Percentiles rank a stretch among this genome's conserved stretches.
Evolutionary conservation across 352 stramenopile genomes (phyloP).

Genomic region (Globisporangium paroecandrum): DNA sequence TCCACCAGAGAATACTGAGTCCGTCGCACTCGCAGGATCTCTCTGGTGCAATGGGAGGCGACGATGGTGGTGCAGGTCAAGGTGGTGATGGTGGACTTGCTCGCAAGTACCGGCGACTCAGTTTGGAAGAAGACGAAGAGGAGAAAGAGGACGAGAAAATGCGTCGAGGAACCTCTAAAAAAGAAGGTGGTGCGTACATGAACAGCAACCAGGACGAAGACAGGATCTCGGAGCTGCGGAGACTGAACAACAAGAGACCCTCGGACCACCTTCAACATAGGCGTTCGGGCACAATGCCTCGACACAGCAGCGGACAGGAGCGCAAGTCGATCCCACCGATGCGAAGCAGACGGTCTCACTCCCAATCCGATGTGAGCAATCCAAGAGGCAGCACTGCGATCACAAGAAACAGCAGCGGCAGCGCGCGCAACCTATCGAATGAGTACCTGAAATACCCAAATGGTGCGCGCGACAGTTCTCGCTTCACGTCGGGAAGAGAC

Average conservation of each 20-base stretch:
- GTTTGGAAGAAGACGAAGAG: constrained; percentile 68
- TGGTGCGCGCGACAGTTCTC: constrained; percentile 10
- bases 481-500: constrained; percentile 10
- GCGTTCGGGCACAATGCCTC: constrained; percentile 7
- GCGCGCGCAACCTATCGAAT: constrained; percentile 15
- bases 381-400: constrained; percentile 16
- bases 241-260: constrained; percentile 13
- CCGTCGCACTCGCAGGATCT: constrained; percentile 69
- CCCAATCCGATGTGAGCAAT: constrained; percentile 49
- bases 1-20: constrained; percentile 43
- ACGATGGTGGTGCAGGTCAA: constrained; percentile 14
- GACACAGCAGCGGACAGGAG: constrained; percentile 11
- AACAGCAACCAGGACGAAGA: constrained; percentile 30
- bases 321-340: constrained; percentile 11
- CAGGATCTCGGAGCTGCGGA: constrained; percentile 32
- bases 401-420: constrained; percentile 11
- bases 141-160: constrained; percentile 49
- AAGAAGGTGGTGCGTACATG: constrained; percentile 12
- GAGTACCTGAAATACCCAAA: constrained; percentile 12
- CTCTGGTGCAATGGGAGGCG: constrained; percentile 36
- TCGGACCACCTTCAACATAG: constrained; percentile 12
- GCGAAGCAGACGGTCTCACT: constrained; percentile 28
- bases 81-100: constrained; percentile 29
- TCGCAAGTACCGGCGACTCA: constrained; percentile 55
- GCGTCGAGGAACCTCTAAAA: constrained; percentile 25